Evolutionary conservation across 768 basidiomycete genomes (phyloP), one percentile per base, ranked within the genome.

Genomic region (Termitomyces sp.): DNA sequence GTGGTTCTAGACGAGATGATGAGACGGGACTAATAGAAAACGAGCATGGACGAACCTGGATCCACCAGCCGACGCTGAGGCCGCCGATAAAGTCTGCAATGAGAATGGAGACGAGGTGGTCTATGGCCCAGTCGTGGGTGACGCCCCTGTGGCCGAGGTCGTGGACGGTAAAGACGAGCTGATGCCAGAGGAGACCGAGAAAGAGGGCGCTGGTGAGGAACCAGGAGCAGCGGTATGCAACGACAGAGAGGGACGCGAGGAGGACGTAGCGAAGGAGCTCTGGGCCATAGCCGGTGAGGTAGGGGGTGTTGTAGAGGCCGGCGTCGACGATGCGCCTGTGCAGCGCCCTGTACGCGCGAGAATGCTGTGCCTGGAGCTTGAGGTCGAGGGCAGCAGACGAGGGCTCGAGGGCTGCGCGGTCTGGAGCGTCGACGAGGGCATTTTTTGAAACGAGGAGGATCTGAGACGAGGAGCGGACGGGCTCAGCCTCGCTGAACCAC

Each of bases 21-120:
- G 49, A 65, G 61, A 39, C 1, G 60, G 40, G 38, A 57, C 32
- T n/a, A 35, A 45, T 42, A 55, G 61, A 42, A 55, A 2, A 55
- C 60, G n/a, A 60, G 46, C 12, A 40, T 13, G n/a, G 55, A 57
- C 94, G 77, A 67, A 96, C 95, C 72, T 95, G 84, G 44, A 94
- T 92, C 96, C 96, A 99, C 97, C 97, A 99, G 44, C 95, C 93
- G 24, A 97, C 82, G 71, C 95, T 97, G 57, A 99, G 78, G 5
- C 97, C 97, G 28, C 97, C 97, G 51, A 95, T 78, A 68, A 89
- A 93, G 71, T 94, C 85, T 0, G 96, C 92, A 49, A 98, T 77
- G 36, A 88, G 70, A 42, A 89, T 96, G 13, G 86, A 90, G 39
- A 96, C 75, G 40, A 94, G 68, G 36, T 95, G 85, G 73, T 99